Percentiles rank a stretch among this genome's conserved stretches.
Conservation (phyloP, 192 early-diverging fungal species). For the Dispira parvispora region DNA sequence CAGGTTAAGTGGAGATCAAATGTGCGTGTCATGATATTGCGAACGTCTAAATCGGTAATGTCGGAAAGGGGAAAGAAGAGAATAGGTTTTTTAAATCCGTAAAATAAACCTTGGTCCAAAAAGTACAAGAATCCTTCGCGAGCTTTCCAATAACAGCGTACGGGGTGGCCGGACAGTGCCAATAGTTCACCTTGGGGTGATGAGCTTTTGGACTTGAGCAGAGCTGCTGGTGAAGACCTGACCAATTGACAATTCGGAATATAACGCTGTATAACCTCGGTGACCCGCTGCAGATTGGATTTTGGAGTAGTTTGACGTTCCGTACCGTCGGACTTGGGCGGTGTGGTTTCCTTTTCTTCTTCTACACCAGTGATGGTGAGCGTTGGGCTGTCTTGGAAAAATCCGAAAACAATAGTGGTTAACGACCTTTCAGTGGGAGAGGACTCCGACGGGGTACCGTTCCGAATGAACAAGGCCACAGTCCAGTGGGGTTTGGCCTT, state of each 20-base stretch:
- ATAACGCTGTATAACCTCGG: neutral
- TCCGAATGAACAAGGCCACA: neutral
- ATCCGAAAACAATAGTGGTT: constrained; percentile 9
- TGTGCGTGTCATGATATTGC: constrained; percentile 20
- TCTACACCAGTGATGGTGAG: neutral
- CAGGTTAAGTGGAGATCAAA: constrained; percentile 18
- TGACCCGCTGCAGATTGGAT: neutral
- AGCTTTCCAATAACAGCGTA: constrained; percentile 13
- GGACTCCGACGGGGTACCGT: neutral
- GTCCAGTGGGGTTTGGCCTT: constrained; percentile 12
- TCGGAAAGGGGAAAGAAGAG: constrained; percentile 23
- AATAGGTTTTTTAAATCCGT: constrained; percentile 35
- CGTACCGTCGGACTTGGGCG: too few relatives aligned
- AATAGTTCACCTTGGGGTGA: too few relatives aligned
- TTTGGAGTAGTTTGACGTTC: too few relatives aligned
- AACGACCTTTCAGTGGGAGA: neutral
- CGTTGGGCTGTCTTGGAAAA: neutral
- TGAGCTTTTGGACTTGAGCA: too few relatives aligned
- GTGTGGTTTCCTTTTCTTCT: too few relatives aligned
- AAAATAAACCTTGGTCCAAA: constrained; percentile 26
- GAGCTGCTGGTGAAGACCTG: neutral
- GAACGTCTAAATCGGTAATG: constrained; percentile 19
- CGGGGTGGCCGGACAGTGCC: neutral
- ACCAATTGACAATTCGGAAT: constrained; percentile 1
- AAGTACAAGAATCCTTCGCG: constrained; percentile 25